Conservation (phyloP, 1,284 basidiomycete species). For the Rhodotorula sp. region DNA sequence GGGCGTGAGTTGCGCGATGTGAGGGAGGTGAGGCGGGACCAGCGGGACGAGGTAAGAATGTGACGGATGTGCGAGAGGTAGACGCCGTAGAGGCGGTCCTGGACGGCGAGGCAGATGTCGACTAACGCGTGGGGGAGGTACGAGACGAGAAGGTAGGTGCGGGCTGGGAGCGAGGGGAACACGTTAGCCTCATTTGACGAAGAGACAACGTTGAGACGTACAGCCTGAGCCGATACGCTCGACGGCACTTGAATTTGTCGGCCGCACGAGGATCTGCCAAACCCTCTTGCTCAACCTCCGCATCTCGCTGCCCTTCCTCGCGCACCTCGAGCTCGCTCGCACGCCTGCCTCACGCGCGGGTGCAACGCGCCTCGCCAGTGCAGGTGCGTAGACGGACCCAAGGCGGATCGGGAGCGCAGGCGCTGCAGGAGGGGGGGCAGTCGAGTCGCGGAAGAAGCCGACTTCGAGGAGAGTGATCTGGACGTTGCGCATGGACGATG, state of each 20-base stretch:
- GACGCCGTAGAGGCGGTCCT: slow-evolving; percentile 21
- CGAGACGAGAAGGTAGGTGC: slow-evolving; percentile 25
- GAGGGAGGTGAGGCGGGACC: neutral
- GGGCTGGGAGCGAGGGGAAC: neutral
- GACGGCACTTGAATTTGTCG: neutral
- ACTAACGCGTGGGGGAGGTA: slow-evolving; percentile 22
- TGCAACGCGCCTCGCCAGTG: slow-evolving; percentile 9
- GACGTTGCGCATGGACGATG: slow-evolving; percentile 11
- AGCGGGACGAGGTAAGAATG: neutral
- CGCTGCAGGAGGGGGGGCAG: neutral
- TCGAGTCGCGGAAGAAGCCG: slow-evolving; percentile 22
- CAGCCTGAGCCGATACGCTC: slow-evolving; percentile 23
- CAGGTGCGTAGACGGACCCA: slow-evolving; percentile 31
- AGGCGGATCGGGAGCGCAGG: slow-evolving; percentile 21
- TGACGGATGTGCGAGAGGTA: slow-evolving; percentile 21
- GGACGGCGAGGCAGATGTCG: slow-evolving; percentile 22
- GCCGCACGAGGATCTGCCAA: slow-evolving; percentile 25
- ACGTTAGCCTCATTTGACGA: too few species aligned
- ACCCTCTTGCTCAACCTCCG: slow-evolving; percentile 15
- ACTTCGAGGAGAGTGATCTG: slow-evolving; percentile 24
- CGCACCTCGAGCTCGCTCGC: neutral
- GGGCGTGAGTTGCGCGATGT: neutral
- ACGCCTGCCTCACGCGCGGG: neutral
- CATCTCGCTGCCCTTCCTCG: slow-evolving; percentile 16
- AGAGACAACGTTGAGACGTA: neutral